Base-by-base conservation (phyloP, 805 yeast genomes). In the Yamadazyma laniorum region DNA sequence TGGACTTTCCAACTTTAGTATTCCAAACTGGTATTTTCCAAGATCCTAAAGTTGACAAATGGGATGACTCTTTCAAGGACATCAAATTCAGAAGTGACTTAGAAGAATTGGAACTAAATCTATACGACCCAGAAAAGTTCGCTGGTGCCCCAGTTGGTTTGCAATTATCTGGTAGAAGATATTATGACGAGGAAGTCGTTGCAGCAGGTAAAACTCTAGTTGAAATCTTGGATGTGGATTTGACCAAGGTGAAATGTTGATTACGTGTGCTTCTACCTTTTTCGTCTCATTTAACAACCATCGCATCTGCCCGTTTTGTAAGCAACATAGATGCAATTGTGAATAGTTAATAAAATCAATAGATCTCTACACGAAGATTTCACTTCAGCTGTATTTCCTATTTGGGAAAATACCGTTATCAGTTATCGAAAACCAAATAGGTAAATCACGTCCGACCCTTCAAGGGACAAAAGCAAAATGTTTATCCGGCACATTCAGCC, bases 1-100 rank as follows among this genome's bases (percentile, higher is more conserved):
- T 83, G 45, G 95, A 85, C 58, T 69, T 77, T 52, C 89, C 95
- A 29, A 76, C 80, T 27, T 75, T 81, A 43, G 69, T 72, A 1
- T 66, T 78, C 61, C 88, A 84, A 50, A 73, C 86, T 4, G 79
- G 85, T 7, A 59, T 80, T 47, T 64, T 57, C 47, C 84, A 72
- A 52, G 85, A 81, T 55, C 76, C 80, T 21, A 43, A 45, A 5
- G 44, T 72, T 27, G 89, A 82, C 55, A 48, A 59, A 27, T 72
- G 75, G 64, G 78, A 67, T 31, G 57, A 49, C 25, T 45, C 52
- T 14, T 61, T 55, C 34, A 44, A 50, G 8, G 31, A 50, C 14
- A 66, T 64, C 54, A 35, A 52, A 38, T 72, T 66, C 49, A 70
- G 80, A 61, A 64, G 68, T 36, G 61, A 54, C 3, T 53, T 74